These are phyloP conservation scores for Microthlaspi erraticum DNA, from an alignment of 345 rosid genomes.

Conservation along the genomic window DNA sequence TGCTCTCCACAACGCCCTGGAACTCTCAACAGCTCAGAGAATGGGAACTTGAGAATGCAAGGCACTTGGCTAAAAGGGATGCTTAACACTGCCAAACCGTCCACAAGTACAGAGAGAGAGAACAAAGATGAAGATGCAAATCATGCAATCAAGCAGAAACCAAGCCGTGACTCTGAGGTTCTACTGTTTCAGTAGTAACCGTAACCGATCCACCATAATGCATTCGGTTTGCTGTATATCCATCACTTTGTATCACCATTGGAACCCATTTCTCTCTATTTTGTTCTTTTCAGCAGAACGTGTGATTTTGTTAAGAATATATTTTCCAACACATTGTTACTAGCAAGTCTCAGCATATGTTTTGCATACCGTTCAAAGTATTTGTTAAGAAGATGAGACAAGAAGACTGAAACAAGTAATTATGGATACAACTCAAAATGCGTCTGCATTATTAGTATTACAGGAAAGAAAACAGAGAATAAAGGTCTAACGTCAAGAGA, in stretches of 20 bases:
- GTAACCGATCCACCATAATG: conserved; percentile 6
- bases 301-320: conserved; percentile 28
- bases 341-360: background rate
- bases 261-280: background rate
- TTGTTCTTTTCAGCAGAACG: background rate
- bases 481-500: background rate
- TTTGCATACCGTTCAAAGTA: background rate
- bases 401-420: no score
- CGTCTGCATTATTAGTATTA: background rate
- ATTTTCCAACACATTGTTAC: conserved; percentile 9
- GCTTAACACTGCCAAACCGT: conserved; percentile 60
- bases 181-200: conserved; percentile 26
- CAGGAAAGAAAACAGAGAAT: conserved; percentile 12
- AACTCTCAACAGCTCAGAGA: conserved; percentile 60
- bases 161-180: conserved; percentile 31
- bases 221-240: conserved; percentile 36
- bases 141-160: conserved; percentile 32
- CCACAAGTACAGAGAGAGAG: conserved; percentile 39
- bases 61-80: conserved; percentile 83
- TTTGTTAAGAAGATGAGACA: background rate
- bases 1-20: conserved; percentile 46
- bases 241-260: conserved; percentile 34
- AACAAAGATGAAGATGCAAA: conserved; percentile 45
- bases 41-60: conserved; percentile 67
- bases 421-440: conserved; percentile 18